phyloP scores from a whole-genome alignment of 176 grass and related monocot species.

The Avena insularis region DNA sequence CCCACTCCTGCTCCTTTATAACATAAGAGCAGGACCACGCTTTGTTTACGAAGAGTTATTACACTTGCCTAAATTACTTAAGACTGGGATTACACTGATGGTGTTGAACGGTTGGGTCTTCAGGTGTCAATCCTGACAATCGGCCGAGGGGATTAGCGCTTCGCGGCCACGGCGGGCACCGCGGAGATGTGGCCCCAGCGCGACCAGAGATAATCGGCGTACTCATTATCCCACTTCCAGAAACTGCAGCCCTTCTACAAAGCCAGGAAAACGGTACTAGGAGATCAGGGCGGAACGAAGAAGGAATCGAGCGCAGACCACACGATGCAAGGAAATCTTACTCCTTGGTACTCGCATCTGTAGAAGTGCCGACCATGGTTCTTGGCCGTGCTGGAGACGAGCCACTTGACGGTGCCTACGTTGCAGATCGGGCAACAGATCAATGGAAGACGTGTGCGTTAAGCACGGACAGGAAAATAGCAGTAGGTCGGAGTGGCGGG shows the following conservation, averaged over 20 bases:
- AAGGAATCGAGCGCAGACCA: neutral
- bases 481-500: neutral
- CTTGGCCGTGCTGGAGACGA: conserved; percentile 23
- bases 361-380: conserved; percentile 11
- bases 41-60: too few relatives aligned
- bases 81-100: too few relatives aligned
- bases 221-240: neutral
- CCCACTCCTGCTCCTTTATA: too few relatives aligned
- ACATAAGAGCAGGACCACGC: too few relatives aligned
- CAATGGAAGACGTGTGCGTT: neutral
- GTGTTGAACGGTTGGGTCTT: too few relatives aligned
- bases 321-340: neutral
- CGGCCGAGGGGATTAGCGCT: neutral
- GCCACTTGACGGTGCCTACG: neutral
- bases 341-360: neutral
- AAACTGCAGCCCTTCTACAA: neutral
- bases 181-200: neutral
- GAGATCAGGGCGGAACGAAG: neutral
- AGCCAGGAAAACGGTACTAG: neutral
- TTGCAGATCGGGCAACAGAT: conserved; percentile 2
- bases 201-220: neutral
- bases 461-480: neutral
- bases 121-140: too few relatives aligned
- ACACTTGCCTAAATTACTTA: too few relatives aligned
- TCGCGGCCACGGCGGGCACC: neutral